Evolutionary conservation across 2,329 filamentous ascomycete genomes (phyloP).

Genomic region (Ramichloridium luteum): DNA sequence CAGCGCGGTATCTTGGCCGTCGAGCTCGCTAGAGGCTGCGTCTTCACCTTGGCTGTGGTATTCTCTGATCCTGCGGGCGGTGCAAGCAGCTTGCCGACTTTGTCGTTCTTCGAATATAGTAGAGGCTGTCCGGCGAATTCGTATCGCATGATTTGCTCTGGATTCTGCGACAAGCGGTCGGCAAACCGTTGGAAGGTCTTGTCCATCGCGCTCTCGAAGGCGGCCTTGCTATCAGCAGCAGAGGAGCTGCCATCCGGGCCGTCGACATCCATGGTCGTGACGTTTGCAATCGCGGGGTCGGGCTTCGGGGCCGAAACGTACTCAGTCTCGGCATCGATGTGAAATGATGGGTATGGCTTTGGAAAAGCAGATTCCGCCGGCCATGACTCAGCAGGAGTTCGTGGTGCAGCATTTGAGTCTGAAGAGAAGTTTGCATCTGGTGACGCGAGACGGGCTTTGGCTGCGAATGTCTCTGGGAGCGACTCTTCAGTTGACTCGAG

Average conservation of each 20-base stretch:
- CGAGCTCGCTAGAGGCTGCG: conserved; percentile 18
- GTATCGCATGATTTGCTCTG: conserved; percentile 40
- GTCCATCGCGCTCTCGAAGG: conserved; percentile 38
- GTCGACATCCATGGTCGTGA: conserved; percentile 22
- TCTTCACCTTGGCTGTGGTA: conserved; percentile 11
- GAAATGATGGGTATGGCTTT: conserved; percentile 59
- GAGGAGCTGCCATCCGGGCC: conserved; percentile 16
- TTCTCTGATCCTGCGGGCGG: conserved; percentile 18
- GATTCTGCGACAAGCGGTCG: conserved; percentile 38
- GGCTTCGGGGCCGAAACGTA: conserved; percentile 54
- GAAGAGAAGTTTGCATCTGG: conserved; percentile 14
- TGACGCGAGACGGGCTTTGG: conserved; percentile 20
- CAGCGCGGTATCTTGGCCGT: conserved; percentile 57
- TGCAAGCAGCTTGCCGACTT: conserved; percentile 53
- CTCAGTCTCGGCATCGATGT: conserved; percentile 85
- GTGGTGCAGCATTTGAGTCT: conserved; percentile 18
- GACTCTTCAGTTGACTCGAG: conserved; percentile 8
- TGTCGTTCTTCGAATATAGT: conserved; percentile 68
- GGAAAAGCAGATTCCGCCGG: conserved; percentile 55
- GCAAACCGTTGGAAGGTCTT: conserved; percentile 40
- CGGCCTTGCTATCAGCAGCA: conserved; percentile 32
- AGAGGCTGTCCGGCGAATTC: conserved; percentile 42
- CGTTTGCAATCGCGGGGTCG: conserved; percentile 33
- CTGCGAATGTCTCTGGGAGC: conserved; percentile 22
- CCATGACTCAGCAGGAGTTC: conserved; percentile 53